phyloP scores from a whole-genome alignment of 345 rosid genomes.

The Kernera saxatilis region DNA sequence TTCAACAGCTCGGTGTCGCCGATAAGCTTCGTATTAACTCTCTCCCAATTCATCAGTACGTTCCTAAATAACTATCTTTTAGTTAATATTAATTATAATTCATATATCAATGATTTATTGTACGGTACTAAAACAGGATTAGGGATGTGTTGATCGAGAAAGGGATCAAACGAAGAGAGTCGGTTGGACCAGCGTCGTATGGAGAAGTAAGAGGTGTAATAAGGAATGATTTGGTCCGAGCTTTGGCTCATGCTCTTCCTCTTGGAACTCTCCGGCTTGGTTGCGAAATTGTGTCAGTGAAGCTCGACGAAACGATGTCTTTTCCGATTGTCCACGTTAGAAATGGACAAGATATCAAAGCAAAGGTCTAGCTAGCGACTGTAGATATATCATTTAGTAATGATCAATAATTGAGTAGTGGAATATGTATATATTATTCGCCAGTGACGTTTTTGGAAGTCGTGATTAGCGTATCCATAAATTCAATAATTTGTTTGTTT shows the following conservation, averaged over 20 bases:
- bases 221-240: slow-evolving; percentile 41
- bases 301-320: slow-evolving; percentile 29
- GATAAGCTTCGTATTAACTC: slow-evolving; percentile 39
- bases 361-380: slow-evolving; percentile 30
- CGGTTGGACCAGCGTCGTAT: not conserved
- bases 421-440: not conserved
- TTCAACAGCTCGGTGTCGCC: slow-evolving; percentile 48
- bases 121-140: not conserved
- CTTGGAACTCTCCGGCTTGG: slow-evolving; percentile 34
- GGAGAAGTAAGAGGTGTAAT: slow-evolving; percentile 50
- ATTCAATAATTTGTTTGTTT: not conserved
- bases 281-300: slow-evolving; percentile 28
- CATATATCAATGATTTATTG: not conserved
- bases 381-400: not conserved
- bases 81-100: not conserved
- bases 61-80: not conserved
- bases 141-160: slow-evolving; percentile 13
- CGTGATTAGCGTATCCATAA: not conserved
- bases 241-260: slow-evolving; percentile 43
- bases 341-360: slow-evolving; percentile 35
- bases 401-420: not conserved
- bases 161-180: slow-evolving; percentile 14
- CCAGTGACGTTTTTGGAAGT: not conserved
- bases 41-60: slow-evolving; percentile 30
- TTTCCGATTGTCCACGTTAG: slow-evolving; percentile 27